Evolutionary conservation across 139 green algal species (phyloP), one percentile per base, ranked within the genome.

Genomic region (Tetradesmus lagerheimii): DNA sequence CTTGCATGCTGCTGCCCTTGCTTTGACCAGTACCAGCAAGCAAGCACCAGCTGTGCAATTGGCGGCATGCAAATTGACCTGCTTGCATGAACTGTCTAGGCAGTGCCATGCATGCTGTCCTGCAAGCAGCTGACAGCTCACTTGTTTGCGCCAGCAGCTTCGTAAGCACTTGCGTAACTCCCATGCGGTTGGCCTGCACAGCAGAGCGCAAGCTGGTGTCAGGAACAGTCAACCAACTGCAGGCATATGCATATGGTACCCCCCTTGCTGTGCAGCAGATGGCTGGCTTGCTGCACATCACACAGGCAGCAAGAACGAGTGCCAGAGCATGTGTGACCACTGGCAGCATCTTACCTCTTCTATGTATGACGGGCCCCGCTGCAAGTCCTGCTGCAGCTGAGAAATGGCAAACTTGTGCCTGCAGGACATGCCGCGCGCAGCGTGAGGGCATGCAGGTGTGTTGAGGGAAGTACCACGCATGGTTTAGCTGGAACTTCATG

Each of bases 331-430:
- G 2, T 1, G 2, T 16, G 12, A 20, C 47, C 47, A 62, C 5
- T 62, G 47, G 14, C 43, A 50, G 29, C 41, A 5, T n/a, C 76
- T 34, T 29, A 92, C 90, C 86, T 93, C 92, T 23, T 94, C 92
- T 3, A 91, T 88, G 41, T 93, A 92, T 0, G 85, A 31, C 8
- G 29, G n/a, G 12, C 88, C 88, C 29, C 66, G 77, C 34, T 93
- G 86, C 35, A 94, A 71, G 5, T 80, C 85, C 0, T 85, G 38
- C 82, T 92, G 82, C 50, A 94, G 88, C 77, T 92, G 86, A 3
- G 86, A n/a, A 37, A 94, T 83, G 8, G 90, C 91, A 67, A 91
- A 38, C 43, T 92, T 91, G 39, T 93, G 92, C 87, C 91, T 93
- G 76, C 88, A 91, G 62, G 23, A 71, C 47, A 71, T n/a, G 25